phyloP scores from a whole-genome alignment of 345 rosid species.

The Carallia pectinifolia region DNA sequence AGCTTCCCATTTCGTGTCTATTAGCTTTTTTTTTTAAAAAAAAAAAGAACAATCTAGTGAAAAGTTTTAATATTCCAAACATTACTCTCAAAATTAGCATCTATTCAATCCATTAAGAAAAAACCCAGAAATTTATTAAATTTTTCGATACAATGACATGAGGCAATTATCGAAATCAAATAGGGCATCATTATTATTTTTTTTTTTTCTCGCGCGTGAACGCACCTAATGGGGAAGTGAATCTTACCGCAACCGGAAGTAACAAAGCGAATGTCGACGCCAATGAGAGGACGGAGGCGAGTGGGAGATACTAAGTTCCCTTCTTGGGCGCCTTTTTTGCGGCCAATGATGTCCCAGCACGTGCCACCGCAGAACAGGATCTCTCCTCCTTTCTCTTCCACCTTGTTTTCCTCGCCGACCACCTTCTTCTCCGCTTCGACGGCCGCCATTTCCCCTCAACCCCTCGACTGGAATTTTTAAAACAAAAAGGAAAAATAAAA shows the following conservation, averaged over 20 bases:
- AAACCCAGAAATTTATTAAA: too few relatives aligned
- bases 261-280: constrained; percentile 69
- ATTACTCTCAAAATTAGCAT: too few relatives aligned
- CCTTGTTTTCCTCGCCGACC: constrained; percentile 36
- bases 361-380: constrained; percentile 86
- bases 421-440: constrained; percentile 47
- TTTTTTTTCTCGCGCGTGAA: too few relatives aligned
- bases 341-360: constrained; percentile 72
- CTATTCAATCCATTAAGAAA: too few relatives aligned
- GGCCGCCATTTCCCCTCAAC: constrained; percentile 46
- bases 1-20: too few relatives aligned
- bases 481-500: neutral
- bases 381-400: constrained; percentile 79
- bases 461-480: neutral
- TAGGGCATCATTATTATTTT: too few relatives aligned
- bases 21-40: too few relatives aligned
- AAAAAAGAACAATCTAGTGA: too few relatives aligned
- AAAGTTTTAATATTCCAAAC: too few relatives aligned
- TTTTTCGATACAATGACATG: too few relatives aligned
- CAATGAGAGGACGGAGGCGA: constrained; percentile 85
- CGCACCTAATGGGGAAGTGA: neutral
- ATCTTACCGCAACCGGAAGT: constrained; percentile 81
- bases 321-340: constrained; percentile 57
- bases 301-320: constrained; percentile 88
- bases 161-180: too few relatives aligned